These are phyloP conservation scores for Xylaria sp. DNA, from an alignment of 2,329 filamentous ascomycete genomes.

Conservation along the genomic window DNA sequence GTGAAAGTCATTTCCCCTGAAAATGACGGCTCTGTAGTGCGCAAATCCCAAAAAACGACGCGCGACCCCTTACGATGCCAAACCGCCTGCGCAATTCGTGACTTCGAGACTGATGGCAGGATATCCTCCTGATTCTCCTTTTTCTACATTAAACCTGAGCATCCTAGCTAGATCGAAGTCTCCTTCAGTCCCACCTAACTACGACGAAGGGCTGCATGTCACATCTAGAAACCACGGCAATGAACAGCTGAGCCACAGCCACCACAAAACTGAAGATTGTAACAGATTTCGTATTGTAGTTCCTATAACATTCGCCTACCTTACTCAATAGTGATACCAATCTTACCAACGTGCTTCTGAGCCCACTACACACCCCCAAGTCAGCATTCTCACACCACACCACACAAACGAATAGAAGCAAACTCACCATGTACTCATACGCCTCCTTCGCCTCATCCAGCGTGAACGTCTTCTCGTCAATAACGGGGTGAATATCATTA, in stretches of 20 bases:
- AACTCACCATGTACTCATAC: constrained; percentile 47
- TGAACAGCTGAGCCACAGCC: background rate
- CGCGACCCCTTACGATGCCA: too few species aligned
- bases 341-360: constrained; percentile 52
- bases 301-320: constrained; percentile 3
- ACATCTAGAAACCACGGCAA: background rate
- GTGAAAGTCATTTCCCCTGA: too few species aligned
- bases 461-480: constrained; percentile 36
- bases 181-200: background rate
- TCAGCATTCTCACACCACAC: background rate
- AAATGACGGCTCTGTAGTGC: too few species aligned
- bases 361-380: constrained; percentile 34
- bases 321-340: constrained; percentile 44
- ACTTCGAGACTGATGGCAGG: background rate
- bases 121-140: background rate
- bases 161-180: background rate
- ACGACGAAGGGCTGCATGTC: background rate
- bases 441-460: constrained; percentile 39
- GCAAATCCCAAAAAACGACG: too few species aligned
- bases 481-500: constrained; percentile 39
- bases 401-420: background rate
- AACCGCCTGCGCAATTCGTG: too few species aligned
- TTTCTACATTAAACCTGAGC: background rate
- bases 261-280: background rate
- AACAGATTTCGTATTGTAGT: background rate